Percentiles rank a stretch among this genome's conserved stretches.
phyloP scores from a whole-genome alignment of 2,329 filamentous ascomycete species.

The Colletotrichum trifolii region DNA sequence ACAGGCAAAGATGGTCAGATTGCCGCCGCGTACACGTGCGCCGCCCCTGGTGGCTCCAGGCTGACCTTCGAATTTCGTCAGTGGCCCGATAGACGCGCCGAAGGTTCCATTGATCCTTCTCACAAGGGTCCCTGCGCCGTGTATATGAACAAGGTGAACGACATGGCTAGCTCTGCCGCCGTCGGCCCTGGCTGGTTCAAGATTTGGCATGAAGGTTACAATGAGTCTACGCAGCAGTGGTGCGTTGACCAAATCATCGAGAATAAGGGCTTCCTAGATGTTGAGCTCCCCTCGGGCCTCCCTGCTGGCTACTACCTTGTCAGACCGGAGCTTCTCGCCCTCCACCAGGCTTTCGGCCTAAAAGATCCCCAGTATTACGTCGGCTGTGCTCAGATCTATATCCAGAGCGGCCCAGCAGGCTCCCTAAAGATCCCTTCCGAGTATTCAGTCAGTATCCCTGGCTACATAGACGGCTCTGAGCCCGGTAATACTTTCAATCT shows the following conservation, averaged over 20 bases:
- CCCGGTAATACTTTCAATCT: constrained; percentile 73
- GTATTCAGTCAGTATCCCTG: constrained; percentile 72
- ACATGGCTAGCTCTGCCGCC: constrained; percentile 63
- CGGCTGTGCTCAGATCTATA: constrained; percentile 77
- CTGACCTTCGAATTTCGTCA: constrained; percentile 76
- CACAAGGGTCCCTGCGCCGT: constrained; percentile 78
- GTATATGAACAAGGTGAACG: constrained; percentile 76
- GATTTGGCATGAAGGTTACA: constrained; percentile 77
- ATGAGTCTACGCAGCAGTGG: constrained; percentile 67
- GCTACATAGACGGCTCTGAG: constrained; percentile 67
- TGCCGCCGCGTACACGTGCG: constrained; percentile 60
- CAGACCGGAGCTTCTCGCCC: constrained; percentile 75
- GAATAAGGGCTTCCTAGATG: constrained; percentile 71
- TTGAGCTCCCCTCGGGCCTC: constrained; percentile 70
- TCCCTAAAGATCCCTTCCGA: constrained; percentile 58
- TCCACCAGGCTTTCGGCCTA: constrained; percentile 67
- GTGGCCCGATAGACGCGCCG: constrained; percentile 64
- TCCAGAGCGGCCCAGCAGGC: constrained; percentile 60
- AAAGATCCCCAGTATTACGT: constrained; percentile 78
- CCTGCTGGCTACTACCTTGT: constrained; percentile 77
- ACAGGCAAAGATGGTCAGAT: constrained; percentile 56
- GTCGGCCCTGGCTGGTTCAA: constrained; percentile 81
- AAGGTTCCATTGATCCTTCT: constrained; percentile 67
- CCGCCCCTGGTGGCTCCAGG: constrained; percentile 61
- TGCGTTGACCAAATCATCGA: constrained; percentile 76